These are phyloP conservation scores for Podospora australis DNA, from an alignment of 495 filamentous ascomycete genomes.

Conservation along the genomic window DNA sequence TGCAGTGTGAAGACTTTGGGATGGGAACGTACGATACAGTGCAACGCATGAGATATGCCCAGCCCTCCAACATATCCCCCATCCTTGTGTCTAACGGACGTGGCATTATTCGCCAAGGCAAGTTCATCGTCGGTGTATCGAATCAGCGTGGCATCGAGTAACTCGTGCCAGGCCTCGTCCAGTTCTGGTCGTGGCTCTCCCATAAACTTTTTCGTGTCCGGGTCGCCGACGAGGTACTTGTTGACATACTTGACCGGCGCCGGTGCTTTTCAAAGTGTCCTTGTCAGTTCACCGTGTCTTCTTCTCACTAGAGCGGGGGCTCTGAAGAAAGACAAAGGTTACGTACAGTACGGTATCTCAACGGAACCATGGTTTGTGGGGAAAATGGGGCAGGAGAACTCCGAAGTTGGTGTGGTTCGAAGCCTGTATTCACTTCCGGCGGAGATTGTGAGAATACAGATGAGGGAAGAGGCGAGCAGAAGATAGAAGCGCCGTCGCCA, in stretches of 20 bases:
- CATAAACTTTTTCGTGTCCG: conserved; percentile 14
- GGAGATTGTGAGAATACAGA: background rate
- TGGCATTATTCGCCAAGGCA: conserved; percentile 7
- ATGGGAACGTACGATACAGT: conserved; percentile 15
- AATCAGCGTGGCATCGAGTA: conserved; percentile 13
- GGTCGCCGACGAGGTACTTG: conserved; percentile 4
- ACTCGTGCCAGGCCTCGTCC: conserved; percentile 18
- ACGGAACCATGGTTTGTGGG: background rate
- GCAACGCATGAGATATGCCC: conserved; percentile 15
- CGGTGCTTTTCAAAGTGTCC: conserved; percentile 4
- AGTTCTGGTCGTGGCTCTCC: conserved; percentile 16
- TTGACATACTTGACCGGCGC: conserved; percentile 15
- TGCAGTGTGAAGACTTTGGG: background rate
- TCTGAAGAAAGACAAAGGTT: background rate
- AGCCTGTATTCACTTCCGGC: background rate
- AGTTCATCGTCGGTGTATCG: conserved; percentile 11
- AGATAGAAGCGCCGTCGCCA: conserved; percentile 3
- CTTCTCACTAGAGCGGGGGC: background rate
- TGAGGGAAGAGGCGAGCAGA: background rate
- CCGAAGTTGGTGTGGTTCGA: background rate
- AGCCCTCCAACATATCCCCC: conserved; percentile 17
- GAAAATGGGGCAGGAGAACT: background rate
- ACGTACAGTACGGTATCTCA: conserved; percentile 6
- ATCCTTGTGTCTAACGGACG: conserved; percentile 11
- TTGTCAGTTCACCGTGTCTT: background rate